Evolutionary conservation across 2,329 filamentous ascomycete species (phyloP), one percentile per base, ranked within the genome.

Genomic region (Fusarium solani-melongenae): DNA sequence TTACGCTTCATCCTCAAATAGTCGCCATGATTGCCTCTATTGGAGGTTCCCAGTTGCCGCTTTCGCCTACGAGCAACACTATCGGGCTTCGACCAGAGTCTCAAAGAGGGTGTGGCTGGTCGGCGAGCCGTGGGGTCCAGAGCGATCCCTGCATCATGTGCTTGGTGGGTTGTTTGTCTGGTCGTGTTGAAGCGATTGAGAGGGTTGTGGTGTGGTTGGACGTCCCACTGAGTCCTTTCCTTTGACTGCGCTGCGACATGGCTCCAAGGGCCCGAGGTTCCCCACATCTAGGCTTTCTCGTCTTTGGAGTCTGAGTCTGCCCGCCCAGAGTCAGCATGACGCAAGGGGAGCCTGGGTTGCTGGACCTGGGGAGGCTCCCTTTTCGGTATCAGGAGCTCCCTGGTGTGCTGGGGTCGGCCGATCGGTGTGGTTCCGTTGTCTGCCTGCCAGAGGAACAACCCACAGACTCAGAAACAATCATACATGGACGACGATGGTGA

Each of bases 251-350:
- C 22, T 70, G 56, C 49, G 59, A 44, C 67, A 66, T 65, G 44
- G 58, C 65, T 67, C 39, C 58, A 51, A 53, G 39, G 51, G 44
- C 41, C 55, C 46, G 53, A 72, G 62, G 7, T 71, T 72, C 76
- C 70, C 76, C 76, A 78, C 76, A 74, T 41, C 72, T 67, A 77
- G 76, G 76, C 76, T 76, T 77, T 77, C 69, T 76, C 56, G 39
- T 41, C 68, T 71, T 61, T 61, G 59, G 36, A 71, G 62, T 77
- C 70, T 73, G 39, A 71, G 62, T 77, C 70, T 73, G 75, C 74
- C 76, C 71, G 36, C 41, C 76, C 49, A 64, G 56, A 65, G 39
- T 68, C 68, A 53, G 55, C 67, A 74, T 78, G 75, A 76, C 72
- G 76, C 76, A 76, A 77, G 75, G 76, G 67, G 61, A 67, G 59